These are phyloP conservation scores for Russula emetica DNA, from an alignment of 768 basidiomycete genomes.

Conservation along the genomic window DNA sequence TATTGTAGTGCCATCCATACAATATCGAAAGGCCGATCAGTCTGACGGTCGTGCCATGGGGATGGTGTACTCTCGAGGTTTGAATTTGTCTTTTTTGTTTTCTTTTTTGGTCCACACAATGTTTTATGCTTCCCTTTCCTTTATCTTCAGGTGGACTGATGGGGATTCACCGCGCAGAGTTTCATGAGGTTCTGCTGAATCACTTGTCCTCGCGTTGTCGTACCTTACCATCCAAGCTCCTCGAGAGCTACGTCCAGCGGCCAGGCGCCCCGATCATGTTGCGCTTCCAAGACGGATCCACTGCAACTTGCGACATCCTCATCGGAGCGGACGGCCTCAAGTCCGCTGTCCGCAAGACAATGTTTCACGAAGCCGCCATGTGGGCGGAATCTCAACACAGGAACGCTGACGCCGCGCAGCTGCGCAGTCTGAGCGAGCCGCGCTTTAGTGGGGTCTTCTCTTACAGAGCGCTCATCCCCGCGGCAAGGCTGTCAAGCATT, in stretches of 20 bases:
- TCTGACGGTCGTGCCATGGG: constrained; percentile 49
- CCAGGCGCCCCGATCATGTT: constrained; percentile 41
- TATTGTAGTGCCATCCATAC: constrained; percentile 46
- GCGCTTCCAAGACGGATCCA: constrained; percentile 58
- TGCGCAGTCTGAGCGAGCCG: constrained; percentile 44
- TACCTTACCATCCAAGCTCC: constrained; percentile 53
- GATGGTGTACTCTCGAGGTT: constrained; percentile 54
- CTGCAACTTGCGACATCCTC: constrained; percentile 57
- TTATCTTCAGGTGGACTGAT: constrained; percentile 32
- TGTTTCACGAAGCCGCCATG: constrained; percentile 36
- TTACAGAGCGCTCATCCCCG: constrained; percentile 57
- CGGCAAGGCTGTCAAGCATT: constrained; percentile 42
- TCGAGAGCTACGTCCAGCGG: constrained; percentile 51
- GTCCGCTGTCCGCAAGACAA: constrained; percentile 42
- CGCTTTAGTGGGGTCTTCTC: constrained; percentile 56
- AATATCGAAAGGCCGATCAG: constrained; percentile 60
- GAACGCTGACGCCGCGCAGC: constrained; percentile 39
- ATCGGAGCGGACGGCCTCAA: constrained; percentile 68
- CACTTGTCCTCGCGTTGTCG: constrained; percentile 42
- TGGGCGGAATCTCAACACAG: constrained; percentile 38
- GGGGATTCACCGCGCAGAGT: constrained; percentile 60
- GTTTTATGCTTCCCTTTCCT: neutral
- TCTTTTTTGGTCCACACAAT: neutral
- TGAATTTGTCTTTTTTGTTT: constrained; percentile 3
- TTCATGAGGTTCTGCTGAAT: constrained; percentile 54